Evolutionary conservation across 805 yeast genomes (phyloP), one percentile per base, ranked within the genome.

Genomic region (Metschnikowia proteae): DNA sequence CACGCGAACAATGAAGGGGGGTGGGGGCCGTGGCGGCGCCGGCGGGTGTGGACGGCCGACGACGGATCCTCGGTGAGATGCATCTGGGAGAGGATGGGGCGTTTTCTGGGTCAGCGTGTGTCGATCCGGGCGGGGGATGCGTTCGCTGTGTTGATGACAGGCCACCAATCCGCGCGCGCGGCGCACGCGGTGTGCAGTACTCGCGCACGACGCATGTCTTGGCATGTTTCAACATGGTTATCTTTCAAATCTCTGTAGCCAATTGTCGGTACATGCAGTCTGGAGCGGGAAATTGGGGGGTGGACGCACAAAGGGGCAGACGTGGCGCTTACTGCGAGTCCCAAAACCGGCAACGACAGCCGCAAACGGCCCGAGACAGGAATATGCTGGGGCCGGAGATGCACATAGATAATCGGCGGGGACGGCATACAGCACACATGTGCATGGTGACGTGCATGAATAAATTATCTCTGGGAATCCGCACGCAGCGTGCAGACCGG

Each of bases 401-500:
- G 43, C 36, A 30, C 9, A 23, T 6, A 40, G 43, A 40, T 40
- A 40, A 40, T 23, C 9, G 6, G 25, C 28, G 8, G 8, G 10
- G 27, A n/a, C 30, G 3, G 43, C 43, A 40, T 5, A 13, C 8
- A 32, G 11, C 5, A 5, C 23, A 27, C 43, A 40, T 40, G 34
- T 8, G 36, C 43, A 40, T 25, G 28, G 29, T 30, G 36, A 40
- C 43, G 36, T 40, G 43, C 43, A 31, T 30, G 29, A 40, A 40
- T 30, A 40, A 31, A 31, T 31, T 40, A 40, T 40, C 43, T 40
- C 36, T 40, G 36, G 36, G 7, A 40, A 40, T 31, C 43, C 43
- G 36, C 10, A 29, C 34, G 43, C 43, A 39, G 27, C 28, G 26
- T 28, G 43, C 43, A 29, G 43, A 39, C 33, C 26, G 10, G 8